phyloP scores from a whole-genome alignment of 148 eudicot genomes.

The Bassia scoparia region DNA sequence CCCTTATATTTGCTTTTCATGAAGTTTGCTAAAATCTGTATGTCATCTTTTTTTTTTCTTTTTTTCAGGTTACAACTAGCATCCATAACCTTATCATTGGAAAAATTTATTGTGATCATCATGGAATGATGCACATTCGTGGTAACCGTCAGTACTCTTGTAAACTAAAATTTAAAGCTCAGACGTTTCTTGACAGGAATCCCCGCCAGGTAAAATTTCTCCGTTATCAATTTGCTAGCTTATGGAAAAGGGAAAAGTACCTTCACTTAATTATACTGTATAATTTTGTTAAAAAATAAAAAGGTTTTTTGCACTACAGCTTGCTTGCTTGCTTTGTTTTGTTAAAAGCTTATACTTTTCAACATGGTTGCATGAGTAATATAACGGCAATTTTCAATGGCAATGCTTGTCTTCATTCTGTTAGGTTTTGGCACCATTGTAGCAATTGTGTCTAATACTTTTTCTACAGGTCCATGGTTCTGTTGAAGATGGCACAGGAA shows the following conservation, averaged over 20 bases:
- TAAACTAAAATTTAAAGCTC: slow-evolving; percentile 89
- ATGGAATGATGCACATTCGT: slow-evolving; percentile 81
- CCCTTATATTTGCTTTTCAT: neutral
- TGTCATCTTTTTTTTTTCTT: slow-evolving; percentile 11
- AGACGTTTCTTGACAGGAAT: slow-evolving; percentile 75
- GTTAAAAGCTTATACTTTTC: neutral
- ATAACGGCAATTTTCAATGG: neutral
- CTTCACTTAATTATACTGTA: neutral
- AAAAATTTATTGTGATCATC: slow-evolving; percentile 81
- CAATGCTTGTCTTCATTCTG: neutral
- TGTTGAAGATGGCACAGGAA: slow-evolving; percentile 65
- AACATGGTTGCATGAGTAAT: neutral
- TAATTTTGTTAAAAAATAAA: neutral
- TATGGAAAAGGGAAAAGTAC: neutral
- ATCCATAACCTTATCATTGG: slow-evolving; percentile 89
- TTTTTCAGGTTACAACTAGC: slow-evolving; percentile 76
- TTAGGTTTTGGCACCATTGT: neutral
- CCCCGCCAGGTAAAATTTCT: slow-evolving; percentile 67
- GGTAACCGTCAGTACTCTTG: slow-evolving; percentile 79
- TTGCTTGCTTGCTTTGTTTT: neutral
- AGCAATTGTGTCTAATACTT: neutral
- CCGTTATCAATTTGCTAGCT: neutral
- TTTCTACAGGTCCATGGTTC: slow-evolving; percentile 66
- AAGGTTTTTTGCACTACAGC: neutral
- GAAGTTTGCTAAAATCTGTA: neutral